phyloP scores from a whole-genome alignment of 164 flowering plant genomes.

The Protea cynaroides region DNA sequence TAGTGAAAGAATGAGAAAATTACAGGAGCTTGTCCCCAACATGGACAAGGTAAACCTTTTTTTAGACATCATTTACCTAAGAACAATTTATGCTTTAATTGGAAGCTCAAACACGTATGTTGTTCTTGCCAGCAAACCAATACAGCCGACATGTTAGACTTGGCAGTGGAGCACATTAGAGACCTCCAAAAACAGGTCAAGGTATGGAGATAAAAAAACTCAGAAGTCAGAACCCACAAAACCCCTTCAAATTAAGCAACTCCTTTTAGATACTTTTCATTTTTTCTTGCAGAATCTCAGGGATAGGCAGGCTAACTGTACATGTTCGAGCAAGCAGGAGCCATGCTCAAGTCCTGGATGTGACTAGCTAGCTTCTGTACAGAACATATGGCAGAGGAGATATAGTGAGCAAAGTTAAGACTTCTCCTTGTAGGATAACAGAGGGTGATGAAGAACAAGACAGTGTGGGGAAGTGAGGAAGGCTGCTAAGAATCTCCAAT shows the following conservation, averaged over 20 bases:
- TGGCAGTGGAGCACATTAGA: constrained; percentile 91
- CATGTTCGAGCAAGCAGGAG: neutral
- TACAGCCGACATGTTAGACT: constrained; percentile 94
- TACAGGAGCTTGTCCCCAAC: constrained; percentile 95
- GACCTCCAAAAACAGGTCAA: constrained; percentile 75
- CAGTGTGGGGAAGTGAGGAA: neutral
- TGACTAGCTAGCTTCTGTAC: neutral
- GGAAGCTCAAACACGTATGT: neutral
- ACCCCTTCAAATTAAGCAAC: neutral
- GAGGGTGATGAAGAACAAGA: neutral
- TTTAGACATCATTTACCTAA: neutral
- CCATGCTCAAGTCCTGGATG: neutral
- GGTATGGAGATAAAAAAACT: constrained; percentile 32
- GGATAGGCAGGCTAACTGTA: neutral
- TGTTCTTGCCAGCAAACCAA: constrained; percentile 74
- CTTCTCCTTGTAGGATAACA: neutral
- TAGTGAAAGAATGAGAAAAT: constrained; percentile 88
- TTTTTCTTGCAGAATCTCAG: constrained; percentile 37
- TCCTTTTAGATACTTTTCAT: neutral
- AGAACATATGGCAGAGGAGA: neutral
- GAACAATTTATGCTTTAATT: neutral
- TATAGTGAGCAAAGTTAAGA: neutral
- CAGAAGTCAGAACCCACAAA: neutral
- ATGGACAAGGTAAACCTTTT: constrained; percentile 78
- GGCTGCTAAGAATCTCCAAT: neutral